Evolutionary conservation across 495 filamentous ascomycete species (phyloP).

Genomic region (Tuber magnatum): DNA sequence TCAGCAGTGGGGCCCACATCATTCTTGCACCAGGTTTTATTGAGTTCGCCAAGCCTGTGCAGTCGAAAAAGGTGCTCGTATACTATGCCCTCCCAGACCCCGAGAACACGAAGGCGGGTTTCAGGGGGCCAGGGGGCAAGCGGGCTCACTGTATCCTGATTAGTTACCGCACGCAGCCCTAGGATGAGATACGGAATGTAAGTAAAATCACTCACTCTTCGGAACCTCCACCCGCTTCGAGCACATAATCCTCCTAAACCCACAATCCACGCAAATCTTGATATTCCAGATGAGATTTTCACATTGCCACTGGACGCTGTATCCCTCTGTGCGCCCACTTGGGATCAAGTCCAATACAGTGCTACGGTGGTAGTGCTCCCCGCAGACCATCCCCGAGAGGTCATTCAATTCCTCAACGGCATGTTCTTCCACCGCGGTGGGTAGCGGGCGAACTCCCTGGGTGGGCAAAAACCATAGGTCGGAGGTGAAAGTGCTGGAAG

Average conservation of each 20-base stretch:
- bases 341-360: background rate
- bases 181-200: background rate
- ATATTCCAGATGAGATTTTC: background rate
- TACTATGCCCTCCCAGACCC: background rate
- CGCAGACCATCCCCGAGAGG: background rate
- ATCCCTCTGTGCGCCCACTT: background rate
- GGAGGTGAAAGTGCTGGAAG: too few species aligned
- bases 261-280: background rate
- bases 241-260: background rate
- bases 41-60: background rate
- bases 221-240: background rate
- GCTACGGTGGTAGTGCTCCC: background rate
- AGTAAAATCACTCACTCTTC: background rate
- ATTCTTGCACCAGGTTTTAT: background rate
- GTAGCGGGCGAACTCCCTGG: background rate
- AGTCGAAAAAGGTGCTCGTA: background rate
- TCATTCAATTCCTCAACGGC: background rate
- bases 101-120: background rate
- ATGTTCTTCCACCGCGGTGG: background rate
- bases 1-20: background rate
- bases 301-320: background rate
- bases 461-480: too few species aligned
- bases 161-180: background rate
- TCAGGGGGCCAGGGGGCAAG: background rate
- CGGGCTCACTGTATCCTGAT: background rate